These are phyloP conservation scores for Tolypocladium guangdongense DNA, from an alignment of 2,329 filamentous ascomycete species.

Conservation along the genomic window DNA sequence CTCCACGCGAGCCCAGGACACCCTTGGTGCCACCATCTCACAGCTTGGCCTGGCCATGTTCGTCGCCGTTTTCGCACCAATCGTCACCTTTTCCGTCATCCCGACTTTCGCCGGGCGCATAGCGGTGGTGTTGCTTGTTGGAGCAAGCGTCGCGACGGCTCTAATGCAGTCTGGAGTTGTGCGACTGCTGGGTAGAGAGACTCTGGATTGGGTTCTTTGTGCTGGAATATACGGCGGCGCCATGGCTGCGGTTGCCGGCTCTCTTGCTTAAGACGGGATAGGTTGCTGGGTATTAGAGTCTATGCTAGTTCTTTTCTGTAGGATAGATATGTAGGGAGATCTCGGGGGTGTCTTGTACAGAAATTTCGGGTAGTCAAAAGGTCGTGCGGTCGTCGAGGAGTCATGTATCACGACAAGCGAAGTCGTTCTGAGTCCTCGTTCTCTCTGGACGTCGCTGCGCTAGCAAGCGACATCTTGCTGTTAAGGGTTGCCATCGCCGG, in stretches of 20 bases:
- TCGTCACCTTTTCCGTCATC: conserved; percentile 48
- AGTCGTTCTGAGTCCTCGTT: too few relatives aligned
- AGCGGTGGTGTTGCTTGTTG: conserved; percentile 43
- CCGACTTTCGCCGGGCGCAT: conserved; percentile 46
- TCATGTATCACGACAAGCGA: too few relatives aligned
- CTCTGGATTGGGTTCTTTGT: conserved; percentile 13
- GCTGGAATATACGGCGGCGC: conserved; percentile 22
- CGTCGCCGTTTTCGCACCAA: conserved; percentile 38
- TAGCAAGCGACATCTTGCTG: too few relatives aligned
- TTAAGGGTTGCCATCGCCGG: too few relatives aligned
- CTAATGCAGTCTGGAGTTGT: conserved; percentile 15
- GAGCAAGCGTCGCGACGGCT: conserved; percentile 27
- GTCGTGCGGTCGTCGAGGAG: too few relatives aligned
- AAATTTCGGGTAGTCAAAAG: too few relatives aligned
- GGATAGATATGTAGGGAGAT: not conserved
- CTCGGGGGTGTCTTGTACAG: not conserved
- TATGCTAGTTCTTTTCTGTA: not conserved
- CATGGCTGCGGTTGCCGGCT: conserved; percentile 17
- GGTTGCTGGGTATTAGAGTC: not conserved
- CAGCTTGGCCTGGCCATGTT: conserved; percentile 11
- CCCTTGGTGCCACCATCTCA: not conserved
- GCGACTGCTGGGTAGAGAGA: conserved; percentile 7
- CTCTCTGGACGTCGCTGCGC: too few relatives aligned
- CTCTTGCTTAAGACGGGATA: not conserved
- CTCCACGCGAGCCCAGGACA: not conserved